Percentiles rank a stretch among this genome's conserved stretches.
phyloP scores from a whole-genome alignment of 1,139 yeast species.

The Arxiozyma bovina region DNA sequence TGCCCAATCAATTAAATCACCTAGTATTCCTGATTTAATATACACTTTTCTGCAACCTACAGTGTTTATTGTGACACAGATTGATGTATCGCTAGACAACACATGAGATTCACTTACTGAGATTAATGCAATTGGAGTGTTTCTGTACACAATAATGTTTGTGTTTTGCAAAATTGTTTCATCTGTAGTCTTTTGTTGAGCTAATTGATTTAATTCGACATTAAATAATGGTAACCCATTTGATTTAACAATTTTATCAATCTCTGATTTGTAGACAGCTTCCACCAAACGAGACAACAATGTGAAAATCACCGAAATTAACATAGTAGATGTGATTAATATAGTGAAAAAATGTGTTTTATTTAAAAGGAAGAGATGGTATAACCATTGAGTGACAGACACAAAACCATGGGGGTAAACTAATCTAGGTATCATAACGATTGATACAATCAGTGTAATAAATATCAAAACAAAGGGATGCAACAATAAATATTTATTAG shows the following conservation, averaged over 20 bases:
- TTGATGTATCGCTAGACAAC: conserved; percentile 31
- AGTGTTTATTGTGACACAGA: conserved; percentile 45
- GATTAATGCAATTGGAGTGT: conserved; percentile 57
- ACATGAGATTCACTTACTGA: conserved; percentile 34
- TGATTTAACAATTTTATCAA: conserved; percentile 40
- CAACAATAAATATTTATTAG: conserved; percentile 43
- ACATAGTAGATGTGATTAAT: conserved; percentile 18
- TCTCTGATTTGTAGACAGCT: conserved; percentile 37
- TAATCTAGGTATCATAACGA: conserved; percentile 20
- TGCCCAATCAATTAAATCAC: conserved; percentile 55
- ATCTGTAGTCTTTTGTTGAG: neutral
- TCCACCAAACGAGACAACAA: conserved; percentile 31
- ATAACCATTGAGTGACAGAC: conserved; percentile 19
- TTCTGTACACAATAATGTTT: conserved; percentile 50
- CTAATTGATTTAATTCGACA: conserved; percentile 40
- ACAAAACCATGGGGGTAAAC: conserved; percentile 15
- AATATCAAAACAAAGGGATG: conserved; percentile 36
- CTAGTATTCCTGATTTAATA: conserved; percentile 50
- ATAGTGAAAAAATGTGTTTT: conserved; percentile 18
- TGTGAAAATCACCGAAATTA: conserved; percentile 26
- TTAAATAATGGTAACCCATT: conserved; percentile 45
- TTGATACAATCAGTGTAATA: conserved; percentile 23
- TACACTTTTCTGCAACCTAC: conserved; percentile 61
- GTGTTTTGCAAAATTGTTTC: conserved; percentile 34
- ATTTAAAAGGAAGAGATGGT: conserved; percentile 22